Percentiles rank a stretch among this genome's conserved stretches.
Evolutionary conservation across 768 basidiomycete genomes (phyloP).

Genomic region (Suillus fuscotomentosus): DNA sequence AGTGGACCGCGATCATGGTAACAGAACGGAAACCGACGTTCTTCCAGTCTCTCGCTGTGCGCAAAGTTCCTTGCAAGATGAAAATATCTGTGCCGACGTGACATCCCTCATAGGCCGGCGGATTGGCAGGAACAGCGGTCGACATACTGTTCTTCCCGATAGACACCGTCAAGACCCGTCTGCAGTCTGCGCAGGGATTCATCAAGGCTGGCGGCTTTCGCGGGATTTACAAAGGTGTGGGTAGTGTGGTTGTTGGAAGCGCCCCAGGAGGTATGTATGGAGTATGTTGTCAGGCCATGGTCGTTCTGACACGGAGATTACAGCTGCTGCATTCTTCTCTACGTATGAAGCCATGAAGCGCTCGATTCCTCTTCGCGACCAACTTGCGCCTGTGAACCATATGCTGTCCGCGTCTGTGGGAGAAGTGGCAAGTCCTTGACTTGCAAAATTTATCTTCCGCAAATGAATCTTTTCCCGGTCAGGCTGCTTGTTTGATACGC

Average conservation of each 20-base stretch:
- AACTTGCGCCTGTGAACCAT: constrained; percentile 65
- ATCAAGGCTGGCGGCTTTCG: constrained; percentile 80
- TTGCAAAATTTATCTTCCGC: constrained; percentile 13
- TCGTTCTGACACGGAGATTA: constrained; percentile 2
- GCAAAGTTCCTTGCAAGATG: constrained; percentile 16
- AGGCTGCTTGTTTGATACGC: constrained; percentile 89
- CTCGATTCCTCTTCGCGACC: constrained; percentile 56
- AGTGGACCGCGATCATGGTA: constrained; percentile 22
- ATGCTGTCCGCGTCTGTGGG: constrained; percentile 57
- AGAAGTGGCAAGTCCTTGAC: constrained; percentile 48
- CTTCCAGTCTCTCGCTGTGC: constrained; percentile 46
- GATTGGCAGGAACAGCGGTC: constrained; percentile 87
- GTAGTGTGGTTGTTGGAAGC: constrained; percentile 92
- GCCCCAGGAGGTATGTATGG: constrained; percentile 81
- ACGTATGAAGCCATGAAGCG: constrained; percentile 90
- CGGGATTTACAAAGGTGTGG: constrained; percentile 91
- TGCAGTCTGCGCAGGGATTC: constrained; percentile 90
- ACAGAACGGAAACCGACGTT: constrained; percentile 39
- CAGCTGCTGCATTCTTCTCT: constrained; percentile 94
- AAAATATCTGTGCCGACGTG: constrained; percentile 11
- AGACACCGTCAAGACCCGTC: constrained; percentile 94
- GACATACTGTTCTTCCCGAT: constrained; percentile 97
- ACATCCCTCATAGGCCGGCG: constrained; percentile 65
- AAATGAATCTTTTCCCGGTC: constrained; percentile 11
- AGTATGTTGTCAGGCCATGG: not conserved